A percentile compares a stretch with the other conserved stretches of the same genome.
Conservation (phyloP, 352 stramenopile genomes). For the Peronospora belbahrii region DNA sequence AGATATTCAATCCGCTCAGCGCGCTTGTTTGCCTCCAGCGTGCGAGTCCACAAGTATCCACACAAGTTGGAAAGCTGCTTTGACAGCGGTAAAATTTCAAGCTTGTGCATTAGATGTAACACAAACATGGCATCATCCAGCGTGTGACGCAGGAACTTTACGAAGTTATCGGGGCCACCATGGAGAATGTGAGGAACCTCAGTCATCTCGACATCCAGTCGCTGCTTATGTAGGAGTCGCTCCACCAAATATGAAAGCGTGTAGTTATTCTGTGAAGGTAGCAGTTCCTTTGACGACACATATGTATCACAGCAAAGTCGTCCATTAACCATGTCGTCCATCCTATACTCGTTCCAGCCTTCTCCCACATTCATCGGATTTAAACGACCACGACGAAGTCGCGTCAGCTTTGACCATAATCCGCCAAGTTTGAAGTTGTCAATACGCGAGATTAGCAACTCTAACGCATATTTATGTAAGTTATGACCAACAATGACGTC, state of each 20-base stretch:
- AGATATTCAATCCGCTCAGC: constrained; percentile 99
- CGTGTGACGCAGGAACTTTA: constrained; percentile 92
- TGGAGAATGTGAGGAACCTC: constrained; percentile 93
- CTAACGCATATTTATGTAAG: constrained; percentile 95
- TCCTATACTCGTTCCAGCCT: constrained; percentile 84
- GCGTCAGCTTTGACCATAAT: constrained; percentile 78
- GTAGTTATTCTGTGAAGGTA: constrained; percentile 97
- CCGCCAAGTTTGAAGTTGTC: constrained; percentile 87
- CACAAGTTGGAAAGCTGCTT: constrained; percentile 98
- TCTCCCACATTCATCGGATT: constrained; percentile 75
- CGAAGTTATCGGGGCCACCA: constrained; percentile 83
- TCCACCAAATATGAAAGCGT: constrained; percentile 91
- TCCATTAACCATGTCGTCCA: constrained; percentile 88
- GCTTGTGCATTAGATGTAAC: constrained; percentile 94
- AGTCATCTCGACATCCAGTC: constrained; percentile 91
- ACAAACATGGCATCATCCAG: constrained; percentile 95
- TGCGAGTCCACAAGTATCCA: constrained; percentile 96
- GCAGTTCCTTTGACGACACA: constrained; percentile 94
- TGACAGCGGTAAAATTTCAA: constrained; percentile 97
- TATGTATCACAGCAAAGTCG: constrained; percentile 98
- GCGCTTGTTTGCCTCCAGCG: constrained; percentile 93
- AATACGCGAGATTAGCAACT: constrained; percentile 94
- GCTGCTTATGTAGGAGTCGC: constrained; percentile 84
- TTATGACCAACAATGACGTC: constrained; percentile 99
- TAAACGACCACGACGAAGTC: constrained; percentile 65